Base-by-base conservation (phyloP, 1,284 basidiomycete species). In the Phylloboletellus chloephorus region DNA sequence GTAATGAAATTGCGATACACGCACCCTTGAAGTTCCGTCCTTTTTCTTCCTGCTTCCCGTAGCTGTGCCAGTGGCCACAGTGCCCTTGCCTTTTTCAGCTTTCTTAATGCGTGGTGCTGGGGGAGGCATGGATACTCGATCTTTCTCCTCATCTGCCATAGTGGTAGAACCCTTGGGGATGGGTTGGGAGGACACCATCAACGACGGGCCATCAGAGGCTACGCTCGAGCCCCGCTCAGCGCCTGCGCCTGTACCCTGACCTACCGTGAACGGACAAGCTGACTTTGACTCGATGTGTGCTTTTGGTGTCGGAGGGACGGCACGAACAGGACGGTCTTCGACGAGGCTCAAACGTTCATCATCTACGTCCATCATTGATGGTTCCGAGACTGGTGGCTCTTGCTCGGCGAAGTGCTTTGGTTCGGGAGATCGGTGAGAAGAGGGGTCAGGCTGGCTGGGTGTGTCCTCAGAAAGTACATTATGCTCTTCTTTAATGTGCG, bases 291-390 rank as follows among this genome's bases (percentile, higher is more conserved):
- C 41, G 5, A 26, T 23, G 16, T 39, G 46, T 2, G 20, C 17
- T 29, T 40, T 46, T 17, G 31, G 28, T 10, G 20, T 28, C 21
- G 33, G 12, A 19, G 40, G 34, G 28, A 28, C 21, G 7, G 30
- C 16, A 33, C 21, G 21, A 22, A 25, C 32, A 26, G 52, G 43
- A 17, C 52, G 60, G 48, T 78, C 79, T 49, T 77, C 79, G 30
- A 86, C 62, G 15, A 85, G 64, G 52, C 79, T 81, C 45, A 85
- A 66, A 35, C 85, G 58, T 61, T 85, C 83, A 47, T 82, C 77
- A 37, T 86, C 83, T 2, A 86, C 76, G 43, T 86, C 82, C 69
- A 49, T 74, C 70, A 66, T 71, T 63, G 23, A 25, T 23, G 38
- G 49, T 19, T 56, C 53, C 17, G 40, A 23, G 17, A 35, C 31